Conservation (phyloP, 1,284 basidiomycete genomes). For the Irpex sp. region DNA sequence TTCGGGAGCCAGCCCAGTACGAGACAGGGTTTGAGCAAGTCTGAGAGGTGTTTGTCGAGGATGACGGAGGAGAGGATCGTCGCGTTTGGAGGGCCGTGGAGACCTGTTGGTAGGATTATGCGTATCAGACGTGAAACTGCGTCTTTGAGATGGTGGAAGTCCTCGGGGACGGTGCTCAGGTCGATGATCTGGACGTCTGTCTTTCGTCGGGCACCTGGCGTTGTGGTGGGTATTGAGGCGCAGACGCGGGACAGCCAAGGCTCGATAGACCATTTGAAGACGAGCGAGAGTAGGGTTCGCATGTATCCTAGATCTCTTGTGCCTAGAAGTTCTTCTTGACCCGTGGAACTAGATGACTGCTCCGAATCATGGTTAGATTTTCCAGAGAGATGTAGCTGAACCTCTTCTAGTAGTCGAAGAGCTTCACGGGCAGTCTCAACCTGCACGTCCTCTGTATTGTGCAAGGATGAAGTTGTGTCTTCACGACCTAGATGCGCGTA, state of each 20-base stretch:
- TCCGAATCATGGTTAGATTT: background rate
- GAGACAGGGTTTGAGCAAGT: constrained; percentile 54
- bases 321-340: constrained; percentile 42
- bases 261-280: constrained; percentile 66
- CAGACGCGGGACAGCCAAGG: constrained; percentile 41
- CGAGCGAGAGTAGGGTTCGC: constrained; percentile 56
- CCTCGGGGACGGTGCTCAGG: constrained; percentile 34
- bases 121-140: constrained; percentile 38
- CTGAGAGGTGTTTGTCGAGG: constrained; percentile 49
- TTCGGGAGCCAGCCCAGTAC: constrained; percentile 68
- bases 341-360: background rate
- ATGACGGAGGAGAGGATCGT: constrained; percentile 58
- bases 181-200: constrained; percentile 35
- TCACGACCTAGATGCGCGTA: constrained; percentile 27
- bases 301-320: constrained; percentile 59
- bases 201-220: constrained; percentile 13
- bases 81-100: constrained; percentile 38
- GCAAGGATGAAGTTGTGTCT: constrained; percentile 12
- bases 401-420: constrained; percentile 43
- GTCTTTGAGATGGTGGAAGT: constrained; percentile 38
- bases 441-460: constrained; percentile 39
- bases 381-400: constrained; percentile 33
- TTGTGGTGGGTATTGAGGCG: constrained; percentile 36
- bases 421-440: constrained; percentile 52
- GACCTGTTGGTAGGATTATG: constrained; percentile 48